Evolutionary conservation across 73 alveolate genomes (phyloP).

Genomic region (Paramecium sonneborni): DNA sequence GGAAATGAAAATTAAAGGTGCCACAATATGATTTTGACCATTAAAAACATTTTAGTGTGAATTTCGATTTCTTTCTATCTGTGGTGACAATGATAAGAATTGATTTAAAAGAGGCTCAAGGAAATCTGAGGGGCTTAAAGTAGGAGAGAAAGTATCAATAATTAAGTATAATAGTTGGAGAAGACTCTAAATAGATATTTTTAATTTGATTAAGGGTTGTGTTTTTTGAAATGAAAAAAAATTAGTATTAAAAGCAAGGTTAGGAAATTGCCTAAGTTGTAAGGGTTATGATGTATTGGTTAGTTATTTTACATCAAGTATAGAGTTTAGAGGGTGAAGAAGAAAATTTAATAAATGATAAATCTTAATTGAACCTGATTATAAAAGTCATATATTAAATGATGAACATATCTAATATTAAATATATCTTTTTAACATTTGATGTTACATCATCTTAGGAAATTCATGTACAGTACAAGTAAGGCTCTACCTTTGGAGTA

Average conservation of each 20-base stretch:
- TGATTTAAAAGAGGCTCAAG: no score
- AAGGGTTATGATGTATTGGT: no score
- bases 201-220: background rate
- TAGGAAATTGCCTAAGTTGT: no score
- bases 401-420: background rate
- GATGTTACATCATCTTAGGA: background rate
- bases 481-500: conserved; percentile 8
- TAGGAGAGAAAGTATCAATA: background rate
- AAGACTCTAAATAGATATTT: background rate
- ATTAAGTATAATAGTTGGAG: background rate
- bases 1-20: background rate
- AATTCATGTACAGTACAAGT: background rate
- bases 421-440: background rate
- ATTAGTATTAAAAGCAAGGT: background rate
- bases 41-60: no score
- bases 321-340: background rate
- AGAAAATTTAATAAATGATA: background rate
- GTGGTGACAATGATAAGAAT: no score
- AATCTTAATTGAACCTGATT: background rate
- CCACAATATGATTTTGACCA: no score
- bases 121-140: no score
- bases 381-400: background rate
- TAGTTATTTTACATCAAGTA: no score
- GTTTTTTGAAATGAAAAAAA: background rate
- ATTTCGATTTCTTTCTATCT: no score